phyloP scores from a whole-genome alignment of 495 filamentous ascomycete genomes.

The Astrothelium subdiscretum region DNA sequence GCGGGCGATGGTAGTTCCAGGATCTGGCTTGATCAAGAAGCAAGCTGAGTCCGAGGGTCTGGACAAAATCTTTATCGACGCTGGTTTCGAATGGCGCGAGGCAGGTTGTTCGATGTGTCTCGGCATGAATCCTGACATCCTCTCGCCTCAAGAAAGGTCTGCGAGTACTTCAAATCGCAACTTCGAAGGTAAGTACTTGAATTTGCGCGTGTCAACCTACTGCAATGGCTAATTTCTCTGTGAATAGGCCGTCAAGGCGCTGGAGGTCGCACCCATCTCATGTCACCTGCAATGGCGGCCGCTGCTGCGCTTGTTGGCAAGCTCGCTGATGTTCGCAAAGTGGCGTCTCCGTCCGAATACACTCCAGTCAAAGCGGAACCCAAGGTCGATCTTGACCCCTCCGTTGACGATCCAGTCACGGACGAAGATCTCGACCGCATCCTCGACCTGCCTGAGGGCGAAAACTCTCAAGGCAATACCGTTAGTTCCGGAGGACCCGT shows the following conservation, averaged over 20 bases:
- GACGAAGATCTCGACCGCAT: conserved; percentile 71
- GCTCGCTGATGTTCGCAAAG: conserved; percentile 78
- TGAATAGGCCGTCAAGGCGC: conserved; percentile 93
- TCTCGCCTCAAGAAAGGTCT: conserved; percentile 87
- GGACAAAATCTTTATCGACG: conserved; percentile 80
- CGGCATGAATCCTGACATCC: conserved; percentile 98
- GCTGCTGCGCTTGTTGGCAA: conserved; percentile 82
- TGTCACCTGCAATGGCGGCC: conserved; percentile 95
- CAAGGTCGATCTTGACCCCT: conserved; percentile 45
- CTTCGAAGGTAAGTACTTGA: too few species aligned
- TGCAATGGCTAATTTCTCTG: too few species aligned
- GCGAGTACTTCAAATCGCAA: conserved; percentile 95
- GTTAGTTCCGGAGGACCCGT: conserved; percentile 38
- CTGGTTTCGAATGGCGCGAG: conserved; percentile 96
- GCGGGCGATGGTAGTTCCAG: conserved; percentile 90
- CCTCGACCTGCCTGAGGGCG: conserved; percentile 51
- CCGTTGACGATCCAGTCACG: conserved; percentile 58
- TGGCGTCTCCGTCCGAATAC: conserved; percentile 37
- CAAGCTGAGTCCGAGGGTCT: conserved; percentile 88
- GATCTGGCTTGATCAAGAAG: conserved; percentile 87
- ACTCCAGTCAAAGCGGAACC: conserved; percentile 47
- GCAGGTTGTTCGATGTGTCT: conserved; percentile 98
- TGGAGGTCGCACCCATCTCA: conserved; percentile 83
- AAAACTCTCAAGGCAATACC: conserved; percentile 53
- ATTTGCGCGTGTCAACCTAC: too few species aligned